These are phyloP conservation scores for Ustulina deusta DNA, from an alignment of 2,329 filamentous ascomycete species.

Conservation along the genomic window DNA sequence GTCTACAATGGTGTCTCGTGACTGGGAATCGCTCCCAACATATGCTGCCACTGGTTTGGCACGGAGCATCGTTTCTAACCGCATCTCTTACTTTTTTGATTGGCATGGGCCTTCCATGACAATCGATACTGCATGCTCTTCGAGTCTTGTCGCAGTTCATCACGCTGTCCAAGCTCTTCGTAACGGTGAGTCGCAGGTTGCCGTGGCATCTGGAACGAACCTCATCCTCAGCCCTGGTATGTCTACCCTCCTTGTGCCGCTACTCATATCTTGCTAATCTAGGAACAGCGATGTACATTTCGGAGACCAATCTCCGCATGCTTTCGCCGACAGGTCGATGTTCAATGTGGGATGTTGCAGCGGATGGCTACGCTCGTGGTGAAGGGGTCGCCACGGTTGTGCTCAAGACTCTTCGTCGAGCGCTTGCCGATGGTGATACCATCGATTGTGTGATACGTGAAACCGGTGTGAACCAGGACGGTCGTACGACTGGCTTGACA, in stretches of 20 bases:
- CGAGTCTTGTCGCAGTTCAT: no score
- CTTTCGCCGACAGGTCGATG: slow-evolving; percentile 15
- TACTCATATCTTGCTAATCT: background rate
- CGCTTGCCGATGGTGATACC: slow-evolving; percentile 47
- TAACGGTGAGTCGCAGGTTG: no score
- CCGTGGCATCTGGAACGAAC: no score
- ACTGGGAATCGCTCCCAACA: slow-evolving; percentile 23
- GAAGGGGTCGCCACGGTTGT: slow-evolving; percentile 50
- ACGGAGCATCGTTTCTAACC: no score
- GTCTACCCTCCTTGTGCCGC: background rate
- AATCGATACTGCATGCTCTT: no score
- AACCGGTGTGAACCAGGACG: slow-evolving; percentile 33
- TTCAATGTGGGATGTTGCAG: slow-evolving; percentile 14
- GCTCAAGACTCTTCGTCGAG: slow-evolving; percentile 48
- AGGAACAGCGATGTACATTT: background rate
- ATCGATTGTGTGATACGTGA: slow-evolving; percentile 46
- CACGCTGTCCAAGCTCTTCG: no score
- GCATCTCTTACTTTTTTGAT: no score
- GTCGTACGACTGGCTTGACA: slow-evolving; percentile 55
- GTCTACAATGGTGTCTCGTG: background rate
- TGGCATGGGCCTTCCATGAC: no score
- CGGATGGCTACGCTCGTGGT: slow-evolving; percentile 47
- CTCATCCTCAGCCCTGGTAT: no score
- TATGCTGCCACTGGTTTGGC: slow-evolving; percentile 25
- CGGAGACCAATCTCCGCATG: slow-evolving; percentile 9